Evolutionary conservation across 2,329 filamentous ascomycete species (phyloP).

Genomic region (Cercospora sp.): DNA sequence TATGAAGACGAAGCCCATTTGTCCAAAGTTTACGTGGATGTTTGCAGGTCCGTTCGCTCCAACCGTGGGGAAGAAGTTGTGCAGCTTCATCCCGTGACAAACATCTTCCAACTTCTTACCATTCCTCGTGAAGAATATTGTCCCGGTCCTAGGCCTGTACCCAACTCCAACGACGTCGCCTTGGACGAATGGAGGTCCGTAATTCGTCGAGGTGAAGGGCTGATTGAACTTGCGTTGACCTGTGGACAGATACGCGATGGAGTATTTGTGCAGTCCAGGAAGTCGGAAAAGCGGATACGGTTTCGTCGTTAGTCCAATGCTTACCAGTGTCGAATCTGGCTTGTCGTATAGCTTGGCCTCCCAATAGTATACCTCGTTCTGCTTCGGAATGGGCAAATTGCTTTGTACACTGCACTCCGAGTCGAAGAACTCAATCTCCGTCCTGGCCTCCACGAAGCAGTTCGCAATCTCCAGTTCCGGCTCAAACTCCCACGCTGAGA

Average conservation of each 20-base stretch:
- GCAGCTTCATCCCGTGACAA: constrained; percentile 84
- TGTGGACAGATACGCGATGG: constrained; percentile 84
- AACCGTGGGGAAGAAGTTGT: constrained; percentile 97
- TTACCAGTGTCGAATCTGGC: constrained; percentile 80
- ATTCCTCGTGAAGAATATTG: constrained; percentile 97
- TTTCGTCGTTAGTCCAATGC: constrained; percentile 93
- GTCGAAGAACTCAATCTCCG: constrained; percentile 98
- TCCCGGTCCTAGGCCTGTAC: constrained; percentile 89
- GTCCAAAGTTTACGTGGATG: constrained; percentile 95
- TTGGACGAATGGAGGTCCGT: constrained; percentile 82
- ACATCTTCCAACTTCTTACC: constrained; percentile 97
- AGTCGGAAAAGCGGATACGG: constrained; percentile 93
- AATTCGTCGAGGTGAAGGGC: constrained; percentile 76
- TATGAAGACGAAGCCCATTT: constrained; percentile 97
- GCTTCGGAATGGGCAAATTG: constrained; percentile 94
- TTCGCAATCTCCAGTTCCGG: constrained; percentile 98
- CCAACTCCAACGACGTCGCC: constrained; percentile 95
- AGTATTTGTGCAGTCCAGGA: constrained; percentile 91
- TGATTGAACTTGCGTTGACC: constrained; percentile 90
- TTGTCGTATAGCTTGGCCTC: constrained; percentile 99
- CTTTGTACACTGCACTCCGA: constrained; percentile 96
- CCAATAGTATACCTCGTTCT: constrained; percentile 99
- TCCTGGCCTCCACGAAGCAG: constrained; percentile 94
- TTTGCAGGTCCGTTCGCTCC: constrained; percentile 90
- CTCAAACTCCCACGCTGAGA: constrained; percentile 99